Evolutionary conservation across 2,329 filamentous ascomycete genomes (phyloP).

Genomic region (Mycogone perniciosa): DNA sequence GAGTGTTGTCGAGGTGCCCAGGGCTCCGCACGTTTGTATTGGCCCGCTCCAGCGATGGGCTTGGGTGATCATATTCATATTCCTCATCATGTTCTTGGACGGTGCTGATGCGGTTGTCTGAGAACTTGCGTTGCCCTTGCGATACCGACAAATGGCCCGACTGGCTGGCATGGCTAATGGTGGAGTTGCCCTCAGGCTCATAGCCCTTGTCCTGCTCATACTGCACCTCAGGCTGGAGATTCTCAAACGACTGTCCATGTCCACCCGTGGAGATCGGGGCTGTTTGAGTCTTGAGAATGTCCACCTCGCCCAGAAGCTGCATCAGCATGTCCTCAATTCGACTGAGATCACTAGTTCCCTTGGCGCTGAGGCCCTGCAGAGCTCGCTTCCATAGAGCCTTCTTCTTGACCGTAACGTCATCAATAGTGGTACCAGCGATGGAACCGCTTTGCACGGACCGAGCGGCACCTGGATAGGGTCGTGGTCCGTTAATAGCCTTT

Average conservation of each 20-base stretch:
- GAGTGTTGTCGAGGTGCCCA: conserved; percentile 38
- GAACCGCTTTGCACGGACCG: conserved; percentile 54
- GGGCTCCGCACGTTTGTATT: conserved; percentile 56
- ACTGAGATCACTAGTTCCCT: conserved; percentile 79
- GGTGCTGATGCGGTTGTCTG: conserved; percentile 81
- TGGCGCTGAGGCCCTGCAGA: conserved; percentile 82
- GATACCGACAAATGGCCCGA: conserved; percentile 68
- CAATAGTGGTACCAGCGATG: conserved; percentile 44
- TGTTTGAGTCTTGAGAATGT: conserved; percentile 64
- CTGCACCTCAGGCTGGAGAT: conserved; percentile 54
- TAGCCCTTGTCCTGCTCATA: conserved; percentile 69
- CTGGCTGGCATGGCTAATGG: conserved; percentile 62
- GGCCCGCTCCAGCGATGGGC: conserved; percentile 31
- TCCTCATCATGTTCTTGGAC: conserved; percentile 81
- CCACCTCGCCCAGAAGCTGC: conserved; percentile 86
- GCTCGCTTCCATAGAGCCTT: conserved; percentile 91
- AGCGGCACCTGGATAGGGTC: conserved; percentile 67
- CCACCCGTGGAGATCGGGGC: conserved; percentile 40
- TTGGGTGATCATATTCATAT: conserved; percentile 47
- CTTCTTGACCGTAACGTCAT: conserved; percentile 66
- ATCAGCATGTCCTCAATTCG: conserved; percentile 90
- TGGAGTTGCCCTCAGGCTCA: conserved; percentile 74
- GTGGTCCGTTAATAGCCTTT: conserved; percentile 75
- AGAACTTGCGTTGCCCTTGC: conserved; percentile 48
- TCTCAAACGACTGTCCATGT: conserved; percentile 59